Percentiles rank a stretch among this genome's conserved stretches.
phyloP scores from a whole-genome alignment of 768 basidiomycete species.

The Pleurotus giganteus region DNA sequence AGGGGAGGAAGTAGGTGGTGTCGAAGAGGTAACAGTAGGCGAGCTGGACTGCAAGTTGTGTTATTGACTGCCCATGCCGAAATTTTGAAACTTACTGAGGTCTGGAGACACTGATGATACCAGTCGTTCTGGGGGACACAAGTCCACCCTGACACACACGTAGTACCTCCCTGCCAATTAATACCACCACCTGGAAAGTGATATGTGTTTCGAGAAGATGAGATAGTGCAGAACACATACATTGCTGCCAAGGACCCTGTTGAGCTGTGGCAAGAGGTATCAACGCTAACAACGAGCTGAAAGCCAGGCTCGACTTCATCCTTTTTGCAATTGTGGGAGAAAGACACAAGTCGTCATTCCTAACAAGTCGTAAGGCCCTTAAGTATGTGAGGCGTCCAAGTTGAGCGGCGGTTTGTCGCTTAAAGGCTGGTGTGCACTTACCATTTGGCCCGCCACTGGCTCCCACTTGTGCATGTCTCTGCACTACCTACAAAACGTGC shows the following conservation, averaged over 20 bases:
- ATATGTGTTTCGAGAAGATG: neutral
- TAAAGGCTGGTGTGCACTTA: neutral
- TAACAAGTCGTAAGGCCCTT: neutral
- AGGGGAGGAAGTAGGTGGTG: neutral
- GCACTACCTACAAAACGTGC: no score
- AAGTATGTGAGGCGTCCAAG: neutral
- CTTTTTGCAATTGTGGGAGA: neutral
- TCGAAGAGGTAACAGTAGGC: no score
- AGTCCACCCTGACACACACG: constrained; percentile 29
- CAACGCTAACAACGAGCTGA: constrained; percentile 24
- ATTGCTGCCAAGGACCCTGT: constrained; percentile 19
- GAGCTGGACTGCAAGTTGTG: no score
- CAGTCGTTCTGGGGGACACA: constrained; percentile 29
- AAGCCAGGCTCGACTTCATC: constrained; percentile 22
- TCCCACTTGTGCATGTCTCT: no score
- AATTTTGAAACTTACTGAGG: no score
- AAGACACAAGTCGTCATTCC: neutral
- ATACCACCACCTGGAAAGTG: constrained; percentile 30
- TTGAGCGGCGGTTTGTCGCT: neutral
- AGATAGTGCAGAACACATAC: neutral
- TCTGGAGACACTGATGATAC: constrained; percentile 17
- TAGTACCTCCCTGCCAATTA: constrained; percentile 31
- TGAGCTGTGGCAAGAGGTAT: constrained; percentile 24
- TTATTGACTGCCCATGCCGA: no score
- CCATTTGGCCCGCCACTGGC: no score